Evolutionary conservation across 2,329 filamentous ascomycete genomes (phyloP), one percentile per base, ranked within the genome.

Genomic region (Fusarium sp.): DNA sequence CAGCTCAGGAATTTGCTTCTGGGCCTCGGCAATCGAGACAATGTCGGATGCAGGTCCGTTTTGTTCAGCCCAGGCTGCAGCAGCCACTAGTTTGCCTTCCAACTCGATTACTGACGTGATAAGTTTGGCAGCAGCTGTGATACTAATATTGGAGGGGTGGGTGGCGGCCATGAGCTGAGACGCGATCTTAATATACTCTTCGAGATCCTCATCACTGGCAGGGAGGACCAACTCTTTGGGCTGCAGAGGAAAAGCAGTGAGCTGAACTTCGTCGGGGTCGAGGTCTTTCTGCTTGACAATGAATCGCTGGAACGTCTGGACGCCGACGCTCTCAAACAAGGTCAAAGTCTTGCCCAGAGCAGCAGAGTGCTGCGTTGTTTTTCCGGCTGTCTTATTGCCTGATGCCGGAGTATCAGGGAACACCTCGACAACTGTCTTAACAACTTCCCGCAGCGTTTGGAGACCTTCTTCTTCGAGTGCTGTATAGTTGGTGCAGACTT

Each of bases 401-500:
- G 63, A 53, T 23, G 47, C 20, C 23, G 56, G 18, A 3, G 41
- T 35, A 11, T 33, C 16, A 11, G 68, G 67, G 13, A 70, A 71
- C 8, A 44, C 15, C 13, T 66, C 54, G 18, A 57, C 41, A 15
- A 70, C 28, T 4, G 31, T n/a, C 16, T 83, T 77, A n/a, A 93
- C 79, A 12, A 92, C 77, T 6, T 84, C 76, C 20, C 83, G 75
- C 39, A 93, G 76, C 5, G 90, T 89, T 60, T 82, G 76, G 8
- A 85, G 79, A 4, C 89, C 91, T 13, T 83, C 75, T 42, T 84
- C 77, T 66, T 85, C 84, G 49, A 92, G 85, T 12, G 80, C 78
- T 9, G 85, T 81, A 74, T 90, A 86, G 70, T 93, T 83, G 77
- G 91, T 85, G 74, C 91, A 93, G 35, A 90, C 86, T 64, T 87